Evolutionary conservation across 2,329 filamentous ascomycete genomes (phyloP).

Genomic region (Mycosphaerella sp.): DNA sequence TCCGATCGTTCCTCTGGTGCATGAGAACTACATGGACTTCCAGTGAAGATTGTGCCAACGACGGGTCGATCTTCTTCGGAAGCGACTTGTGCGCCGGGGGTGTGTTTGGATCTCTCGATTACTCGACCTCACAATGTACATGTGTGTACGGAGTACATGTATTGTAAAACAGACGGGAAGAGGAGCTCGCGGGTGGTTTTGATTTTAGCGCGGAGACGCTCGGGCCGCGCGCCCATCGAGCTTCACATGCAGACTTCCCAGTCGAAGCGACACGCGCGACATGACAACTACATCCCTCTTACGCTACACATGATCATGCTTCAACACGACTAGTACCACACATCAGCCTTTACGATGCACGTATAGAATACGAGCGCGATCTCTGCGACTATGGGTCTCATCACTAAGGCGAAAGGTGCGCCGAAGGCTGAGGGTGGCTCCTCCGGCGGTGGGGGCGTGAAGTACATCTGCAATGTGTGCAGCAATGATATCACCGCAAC

Average conservation of each 20-base stretch:
- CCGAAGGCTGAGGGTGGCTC: constrained; percentile 24
- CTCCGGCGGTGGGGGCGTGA: constrained; percentile 47
- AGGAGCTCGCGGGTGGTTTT: too few species aligned
- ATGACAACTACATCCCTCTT: background rate
- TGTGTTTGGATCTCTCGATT: too few species aligned
- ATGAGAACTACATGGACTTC: too few species aligned
- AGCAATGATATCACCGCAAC: constrained; percentile 96
- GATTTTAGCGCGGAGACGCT: too few species aligned
- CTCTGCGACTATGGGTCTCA: constrained; percentile 29
- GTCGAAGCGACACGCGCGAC: background rate
- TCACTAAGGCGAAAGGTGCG: constrained; percentile 33
- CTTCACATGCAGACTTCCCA: too few species aligned
- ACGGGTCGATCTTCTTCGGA: too few species aligned
- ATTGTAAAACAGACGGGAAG: too few species aligned
- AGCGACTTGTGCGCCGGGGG: too few species aligned
- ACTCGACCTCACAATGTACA: too few species aligned
- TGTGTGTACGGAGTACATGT: too few species aligned
- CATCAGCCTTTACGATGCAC: constrained; percentile 3
- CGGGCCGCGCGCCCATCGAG: too few species aligned
- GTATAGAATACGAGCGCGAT: constrained; percentile 7
- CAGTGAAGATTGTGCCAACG: too few species aligned
- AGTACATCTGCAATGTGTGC: constrained; percentile 97
- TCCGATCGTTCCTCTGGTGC: background rate
- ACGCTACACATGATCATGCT: background rate
- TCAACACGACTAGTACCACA: background rate